A percentile compares a stretch with the other conserved stretches of the same genome.
Conservation (phyloP, 371 early-diverging fungal genomes). For the Circinella umbellata region DNA sequence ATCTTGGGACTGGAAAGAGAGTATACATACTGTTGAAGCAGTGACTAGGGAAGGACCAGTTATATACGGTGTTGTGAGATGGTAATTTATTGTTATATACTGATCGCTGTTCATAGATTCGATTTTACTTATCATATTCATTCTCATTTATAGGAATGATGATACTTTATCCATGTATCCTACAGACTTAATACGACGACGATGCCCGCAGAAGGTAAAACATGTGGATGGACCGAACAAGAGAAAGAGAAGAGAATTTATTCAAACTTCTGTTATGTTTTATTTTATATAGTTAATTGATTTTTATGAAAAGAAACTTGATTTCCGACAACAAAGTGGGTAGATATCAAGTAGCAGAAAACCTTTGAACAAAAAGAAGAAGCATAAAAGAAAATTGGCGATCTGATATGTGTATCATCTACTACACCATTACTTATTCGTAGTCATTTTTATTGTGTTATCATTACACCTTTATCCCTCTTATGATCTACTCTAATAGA, state of each 20-base stretch:
- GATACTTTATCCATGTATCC: conserved; percentile 17
- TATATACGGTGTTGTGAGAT: conserved; percentile 20
- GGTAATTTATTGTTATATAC: conserved; percentile 1
- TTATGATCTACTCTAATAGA: no score
- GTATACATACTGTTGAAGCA: conserved; percentile 12
- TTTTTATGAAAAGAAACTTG: conserved; percentile 16
- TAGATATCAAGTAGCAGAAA: no score
- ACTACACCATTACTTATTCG: no score
- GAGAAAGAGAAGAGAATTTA: neutral
- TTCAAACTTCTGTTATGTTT: neutral
- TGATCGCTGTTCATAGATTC: neutral
- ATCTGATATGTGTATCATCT: no score
- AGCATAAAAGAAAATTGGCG: no score
- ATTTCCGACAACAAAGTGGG: neutral
- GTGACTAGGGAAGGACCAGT: conserved; percentile 2
- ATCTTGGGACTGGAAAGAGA: conserved; percentile 13
- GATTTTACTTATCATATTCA: no score
- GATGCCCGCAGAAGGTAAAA: conserved; percentile 17
- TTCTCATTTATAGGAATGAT: conserved; percentile 11
- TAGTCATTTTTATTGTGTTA: no score
- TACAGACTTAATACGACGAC: conserved; percentile 10
- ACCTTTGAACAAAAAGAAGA: no score
- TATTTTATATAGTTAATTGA: conserved; percentile 2
- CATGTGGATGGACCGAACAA: neutral
- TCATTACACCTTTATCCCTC: no score